These are phyloP conservation scores for Passiflora organensis DNA, from an alignment of 345 rosid genomes.

Conservation along the genomic window DNA sequence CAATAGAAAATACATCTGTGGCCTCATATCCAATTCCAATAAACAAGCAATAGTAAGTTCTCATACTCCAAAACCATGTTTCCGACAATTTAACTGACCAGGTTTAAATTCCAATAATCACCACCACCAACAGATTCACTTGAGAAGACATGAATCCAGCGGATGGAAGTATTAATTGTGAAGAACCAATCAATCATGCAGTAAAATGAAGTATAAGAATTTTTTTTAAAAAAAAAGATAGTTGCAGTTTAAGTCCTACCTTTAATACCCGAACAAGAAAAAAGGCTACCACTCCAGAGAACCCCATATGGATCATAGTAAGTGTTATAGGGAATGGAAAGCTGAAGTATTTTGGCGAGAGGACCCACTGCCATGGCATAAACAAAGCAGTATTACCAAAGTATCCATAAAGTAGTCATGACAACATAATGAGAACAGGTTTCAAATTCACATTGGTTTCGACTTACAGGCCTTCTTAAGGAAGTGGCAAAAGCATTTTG, in stretches of 20 bases:
- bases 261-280: constrained; percentile 86
- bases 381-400: background rate
- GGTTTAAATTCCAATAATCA: background rate
- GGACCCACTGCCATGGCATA: constrained; percentile 80
- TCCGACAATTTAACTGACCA: background rate
- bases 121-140: background rate
- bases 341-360: constrained; percentile 85
- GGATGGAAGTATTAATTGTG: background rate
- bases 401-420: too few relatives aligned
- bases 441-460: background rate
- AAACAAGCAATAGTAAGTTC: too few relatives aligned
- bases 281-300: constrained; percentile 70
- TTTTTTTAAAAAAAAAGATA: background rate
- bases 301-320: constrained; percentile 95
- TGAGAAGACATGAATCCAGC: background rate
- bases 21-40: too few relatives aligned
- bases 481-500: background rate
- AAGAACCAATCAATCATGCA: background rate
- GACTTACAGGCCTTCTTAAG: background rate
- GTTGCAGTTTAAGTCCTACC: constrained; percentile 36
- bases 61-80: background rate
- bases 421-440: background rate
- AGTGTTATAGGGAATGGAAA: constrained; percentile 87
- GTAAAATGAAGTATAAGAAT: constrained; percentile 10
- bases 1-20: too few relatives aligned